Evolutionary conservation across 2,329 filamentous ascomycete genomes (phyloP), one percentile per base, ranked within the genome.

Genomic region (Rutstroemia sydowiana): DNA sequence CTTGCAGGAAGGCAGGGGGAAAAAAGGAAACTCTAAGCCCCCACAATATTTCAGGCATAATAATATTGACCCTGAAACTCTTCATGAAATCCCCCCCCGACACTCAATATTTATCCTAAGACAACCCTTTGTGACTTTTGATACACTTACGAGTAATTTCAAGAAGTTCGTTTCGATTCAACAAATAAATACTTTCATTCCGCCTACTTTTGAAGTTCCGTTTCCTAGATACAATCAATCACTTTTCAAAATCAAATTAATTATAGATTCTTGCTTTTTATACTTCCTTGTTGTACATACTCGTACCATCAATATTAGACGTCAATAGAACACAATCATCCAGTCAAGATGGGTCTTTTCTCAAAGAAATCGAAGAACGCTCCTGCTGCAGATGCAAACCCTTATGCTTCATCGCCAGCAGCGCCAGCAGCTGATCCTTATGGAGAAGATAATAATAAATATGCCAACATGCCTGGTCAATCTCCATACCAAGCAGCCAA

Each of bases 361-460:
- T 70, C 75, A 58, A 58, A 60, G 23, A 63, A 59, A 39, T 62
- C 60, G 57, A 79, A 78, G 70, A 79, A 76, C 63, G 68, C 73
- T 5, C 69, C 72, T 49, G 69, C 71, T n/a, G 63, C 59, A 23
- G 52, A 62, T 32, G 56, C 58, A 42, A 67, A 66, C 44, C 65
- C 65, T 20, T 66, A 67, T 53, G 65, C 65, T 16, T 61, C 65
- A 53, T 57, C 57, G 40, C 55, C 59, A 16, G 58, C 53, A 53
- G 57, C 59, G n/a, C 59, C 53, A 53, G 57, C 59, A 10, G 73
- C 45, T 16, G 82, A 83, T 60, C 80, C 81, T 5, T 84, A 84
- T 60, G 78, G 79, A 48, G 73, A 79, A 64, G 70, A 74, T 48
- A 67, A 66, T 28, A 79, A 81, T 55, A 77, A 78, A 23, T 82